Evolutionary conservation across 78 protist genomes (phyloP).

Genomic region (Dictyostelium intermedium): DNA sequence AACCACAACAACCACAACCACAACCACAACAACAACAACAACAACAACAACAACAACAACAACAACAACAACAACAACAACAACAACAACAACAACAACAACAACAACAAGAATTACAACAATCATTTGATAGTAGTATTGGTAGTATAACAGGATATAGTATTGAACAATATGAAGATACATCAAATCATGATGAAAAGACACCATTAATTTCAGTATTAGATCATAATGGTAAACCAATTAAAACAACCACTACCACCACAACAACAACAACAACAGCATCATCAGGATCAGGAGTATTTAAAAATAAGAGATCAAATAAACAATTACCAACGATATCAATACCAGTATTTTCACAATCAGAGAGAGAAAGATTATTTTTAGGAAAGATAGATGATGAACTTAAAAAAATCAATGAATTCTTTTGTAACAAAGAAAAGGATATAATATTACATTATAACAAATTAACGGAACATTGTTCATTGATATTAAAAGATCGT

Average conservation of each 20-base stretch:
- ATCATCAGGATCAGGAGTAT: not conserved
- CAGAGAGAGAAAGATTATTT: slow-evolving; percentile 33
- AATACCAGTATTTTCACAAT: not conserved
- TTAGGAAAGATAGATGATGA: slow-evolving; percentile 48
- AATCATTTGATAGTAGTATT: not conserved
- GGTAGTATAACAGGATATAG: not conserved
- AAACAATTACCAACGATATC: not conserved
- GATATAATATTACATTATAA: slow-evolving; percentile 69
- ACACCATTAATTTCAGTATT: slow-evolving; percentile 17
- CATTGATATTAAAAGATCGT: slow-evolving; percentile 56
- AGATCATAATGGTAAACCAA: not conserved
- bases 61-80: not conserved
- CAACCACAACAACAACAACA: not conserved
- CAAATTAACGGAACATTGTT: slow-evolving; percentile 57
- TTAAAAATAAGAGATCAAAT: not conserved
- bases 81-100: not conserved
- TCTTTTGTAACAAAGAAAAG: slow-evolving; percentile 37
- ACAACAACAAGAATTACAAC: not conserved
- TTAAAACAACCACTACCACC: not conserved
- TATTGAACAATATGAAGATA: not conserved
- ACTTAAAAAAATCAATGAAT: slow-evolving; percentile 30
- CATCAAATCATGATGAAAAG: slow-evolving; percentile 3
- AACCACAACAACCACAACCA: not conserved
- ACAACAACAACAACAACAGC: not conserved
- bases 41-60: not conserved